Base-by-base conservation (phyloP, 495 filamentous ascomycete species). In the Hypoxylon lienhwacheense region DNA sequence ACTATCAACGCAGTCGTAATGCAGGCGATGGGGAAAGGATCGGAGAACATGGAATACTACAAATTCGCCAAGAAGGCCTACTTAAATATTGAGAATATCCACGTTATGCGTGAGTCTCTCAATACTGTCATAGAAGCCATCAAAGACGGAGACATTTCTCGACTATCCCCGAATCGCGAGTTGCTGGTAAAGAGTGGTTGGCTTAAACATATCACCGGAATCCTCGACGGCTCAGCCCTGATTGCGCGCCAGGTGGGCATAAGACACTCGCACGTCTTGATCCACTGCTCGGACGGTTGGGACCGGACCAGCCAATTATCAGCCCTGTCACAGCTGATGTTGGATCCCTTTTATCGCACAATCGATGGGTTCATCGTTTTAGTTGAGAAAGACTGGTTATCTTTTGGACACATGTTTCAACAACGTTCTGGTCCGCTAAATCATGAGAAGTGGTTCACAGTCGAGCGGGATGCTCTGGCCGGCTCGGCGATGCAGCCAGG, bases 251-350 rank as follows among this genome's bases (percentile, higher is more conserved):
- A 95, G 62, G 85, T 98, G 41, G 93, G 89, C 19, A 83, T 97
- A 21, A 85, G 88, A 45, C 92, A 96, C 63, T 93, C 90, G 7
- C 91, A 98, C 69, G 93, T 95, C 7, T 76, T 98, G 33, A 96
- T 98, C 26, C 93, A 98, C 67, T 98, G 93, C 66, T 97, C 93
- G 2, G 93, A 99, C 70, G 93, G 93, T 14, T 99, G 93, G 93
- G 93, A 99, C 67, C 85, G 93, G 21, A 99, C 93, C 7, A 90
- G 90, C 63, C 93, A 99, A 71, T 79, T 99, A 19, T 92, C 92
- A 66, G 90, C 91, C n/a, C 71, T 99, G 34, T 85, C 90, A 54
- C 91, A 99, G 69, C 75, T 99, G 31, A 92, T 93, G 68, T 79
- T 99, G 3, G 93, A 99, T 65, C 93, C 93, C 0, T 97, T 96